Evolutionary conservation across 352 stramenopile species (phyloP).

Genomic region (Globisporangium cederbergense): DNA sequence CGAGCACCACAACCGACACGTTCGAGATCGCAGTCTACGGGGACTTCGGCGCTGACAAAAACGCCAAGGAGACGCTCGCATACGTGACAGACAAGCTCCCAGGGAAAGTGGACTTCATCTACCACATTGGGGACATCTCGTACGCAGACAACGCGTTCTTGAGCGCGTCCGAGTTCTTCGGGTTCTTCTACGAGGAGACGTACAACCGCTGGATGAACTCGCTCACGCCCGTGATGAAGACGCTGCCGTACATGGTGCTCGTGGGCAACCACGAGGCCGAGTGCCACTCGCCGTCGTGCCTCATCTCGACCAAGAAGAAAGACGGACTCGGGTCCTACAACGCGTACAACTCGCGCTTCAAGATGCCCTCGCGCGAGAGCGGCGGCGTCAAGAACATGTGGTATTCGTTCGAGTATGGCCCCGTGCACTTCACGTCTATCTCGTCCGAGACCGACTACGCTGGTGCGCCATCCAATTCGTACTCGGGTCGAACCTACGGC

Average conservation of each 20-base stretch:
- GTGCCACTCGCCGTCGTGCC: conserved; percentile 70
- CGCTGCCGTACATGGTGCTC: conserved; percentile 80
- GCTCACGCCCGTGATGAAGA: conserved; percentile 45
- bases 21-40: conserved; percentile 59
- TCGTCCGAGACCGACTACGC: conserved; percentile 73
- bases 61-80: conserved; percentile 35
- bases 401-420: conserved; percentile 86
- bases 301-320: conserved; percentile 42
- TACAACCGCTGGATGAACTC: conserved; percentile 86
- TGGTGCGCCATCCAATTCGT: conserved; percentile 33
- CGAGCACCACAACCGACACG: conserved; percentile 21
- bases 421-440: conserved; percentile 80
- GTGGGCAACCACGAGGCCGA: conserved; percentile 89
- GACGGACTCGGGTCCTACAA: conserved; percentile 72
- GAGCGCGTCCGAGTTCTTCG: conserved; percentile 21
- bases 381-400: conserved; percentile 75
- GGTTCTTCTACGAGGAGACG: conserved; percentile 86
- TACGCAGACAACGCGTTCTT: conserved; percentile 36
- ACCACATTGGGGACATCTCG: conserved; percentile 72
- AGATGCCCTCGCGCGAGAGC: conserved; percentile 77
- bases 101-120: conserved; percentile 49
- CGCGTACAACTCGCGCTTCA: conserved; percentile 83
- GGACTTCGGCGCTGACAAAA: conserved; percentile 40
- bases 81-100: conserved; percentile 30
- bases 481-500: conserved; percentile 38